phyloP scores from a whole-genome alignment of 2,329 filamentous ascomycete species.

The Xylaria sp. region DNA sequence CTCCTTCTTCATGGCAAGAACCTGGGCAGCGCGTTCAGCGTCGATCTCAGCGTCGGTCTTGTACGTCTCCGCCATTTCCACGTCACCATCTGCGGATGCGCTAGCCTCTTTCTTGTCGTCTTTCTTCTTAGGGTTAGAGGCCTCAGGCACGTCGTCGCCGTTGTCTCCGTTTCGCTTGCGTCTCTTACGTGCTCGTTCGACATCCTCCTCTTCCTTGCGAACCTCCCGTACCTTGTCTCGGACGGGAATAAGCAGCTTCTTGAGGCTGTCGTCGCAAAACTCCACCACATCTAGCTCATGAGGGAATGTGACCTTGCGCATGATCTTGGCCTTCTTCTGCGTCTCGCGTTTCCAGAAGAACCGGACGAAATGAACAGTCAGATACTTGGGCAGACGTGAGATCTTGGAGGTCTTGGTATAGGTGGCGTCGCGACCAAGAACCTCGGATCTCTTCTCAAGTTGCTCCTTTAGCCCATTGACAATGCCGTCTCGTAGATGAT shows the following conservation, averaged over 20 bases:
- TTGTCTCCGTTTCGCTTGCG: conserved; percentile 75
- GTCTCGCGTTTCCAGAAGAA: conserved; percentile 98
- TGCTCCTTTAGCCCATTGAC: conserved; percentile 84
- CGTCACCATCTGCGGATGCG: conserved; percentile 70
- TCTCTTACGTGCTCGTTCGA: conserved; percentile 90
- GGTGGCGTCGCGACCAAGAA: conserved; percentile 78
- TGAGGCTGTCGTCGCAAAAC: conserved; percentile 92
- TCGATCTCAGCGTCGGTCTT: conserved; percentile 97
- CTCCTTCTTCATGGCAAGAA: conserved; percentile 88
- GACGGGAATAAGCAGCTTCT: conserved; percentile 85
- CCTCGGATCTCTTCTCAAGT: conserved; percentile 87
- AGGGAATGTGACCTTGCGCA: conserved; percentile 98
- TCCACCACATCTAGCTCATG: conserved; percentile 92
- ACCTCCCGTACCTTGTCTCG: conserved; percentile 96
- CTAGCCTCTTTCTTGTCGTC: conserved; percentile 50
- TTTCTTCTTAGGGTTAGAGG: conserved; percentile 62
- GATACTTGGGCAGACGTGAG: conserved; percentile 89
- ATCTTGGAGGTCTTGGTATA: conserved; percentile 96
- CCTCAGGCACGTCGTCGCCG: conserved; percentile 60
- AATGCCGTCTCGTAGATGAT: conserved; percentile 91
- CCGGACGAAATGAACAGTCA: conserved; percentile 96
- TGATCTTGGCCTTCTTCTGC: conserved; percentile 99
- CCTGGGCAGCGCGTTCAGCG: conserved; percentile 79
- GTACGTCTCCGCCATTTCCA: conserved; percentile 78
- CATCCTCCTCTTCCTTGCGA: conserved; percentile 92